Conservation (phyloP, 2,329 filamentous ascomycete species). For the Podosphaera xanthii region DNA sequence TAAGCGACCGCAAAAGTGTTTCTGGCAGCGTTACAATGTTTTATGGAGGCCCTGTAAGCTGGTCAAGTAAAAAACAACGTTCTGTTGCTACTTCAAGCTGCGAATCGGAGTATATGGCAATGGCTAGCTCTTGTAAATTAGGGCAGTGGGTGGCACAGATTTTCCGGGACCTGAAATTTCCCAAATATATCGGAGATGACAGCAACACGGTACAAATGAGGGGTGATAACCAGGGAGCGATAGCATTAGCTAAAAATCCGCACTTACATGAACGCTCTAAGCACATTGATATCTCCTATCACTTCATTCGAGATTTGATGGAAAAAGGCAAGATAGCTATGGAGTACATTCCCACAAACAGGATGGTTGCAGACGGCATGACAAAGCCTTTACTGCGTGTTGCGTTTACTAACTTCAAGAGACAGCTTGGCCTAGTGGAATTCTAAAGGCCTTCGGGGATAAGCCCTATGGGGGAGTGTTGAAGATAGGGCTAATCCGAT, state of each 20-base stretch:
- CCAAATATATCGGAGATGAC: neutral
- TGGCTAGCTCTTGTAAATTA: neutral
- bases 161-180: neutral
- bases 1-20: neutral
- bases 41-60: neutral
- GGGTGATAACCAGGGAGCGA: neutral
- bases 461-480: no score
- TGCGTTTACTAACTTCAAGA: no score
- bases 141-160: neutral
- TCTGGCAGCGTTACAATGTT: neutral
- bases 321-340: neutral
- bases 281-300: neutral
- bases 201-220: neutral
- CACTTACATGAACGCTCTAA: neutral
- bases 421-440: no score
- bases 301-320: neutral
- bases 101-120: neutral
- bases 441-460: no score
- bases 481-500: no score
- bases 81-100: neutral
- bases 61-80: neutral
- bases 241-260: neutral
- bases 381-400: neutral
- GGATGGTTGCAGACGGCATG: neutral
- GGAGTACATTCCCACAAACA: neutral